Evolutionary conservation across 139 green algal genomes (phyloP).

Genomic region (Chlamydomonas sp.): DNA sequence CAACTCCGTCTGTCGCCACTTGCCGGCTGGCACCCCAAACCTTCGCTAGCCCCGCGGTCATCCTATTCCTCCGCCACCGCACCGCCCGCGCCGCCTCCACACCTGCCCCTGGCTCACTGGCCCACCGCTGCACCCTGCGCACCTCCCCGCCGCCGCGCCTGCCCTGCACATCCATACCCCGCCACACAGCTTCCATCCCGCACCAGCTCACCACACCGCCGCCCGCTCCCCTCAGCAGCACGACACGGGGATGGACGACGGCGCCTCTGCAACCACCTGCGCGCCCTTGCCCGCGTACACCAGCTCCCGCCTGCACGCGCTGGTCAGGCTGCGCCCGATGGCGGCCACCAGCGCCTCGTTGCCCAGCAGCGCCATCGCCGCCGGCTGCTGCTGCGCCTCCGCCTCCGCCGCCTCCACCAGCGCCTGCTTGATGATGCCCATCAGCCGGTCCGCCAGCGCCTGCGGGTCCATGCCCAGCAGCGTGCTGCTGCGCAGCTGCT

Average conservation of each 20-base stretch:
- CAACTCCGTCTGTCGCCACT: no score
- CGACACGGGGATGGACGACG: conserved; percentile 38
- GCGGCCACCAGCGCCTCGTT: conserved; percentile 1
- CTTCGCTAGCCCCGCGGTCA: no score
- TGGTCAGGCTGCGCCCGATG: conserved; percentile 38
- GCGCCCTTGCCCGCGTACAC: conserved; percentile 23
- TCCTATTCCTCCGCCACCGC: no score
- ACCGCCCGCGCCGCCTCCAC: no score
- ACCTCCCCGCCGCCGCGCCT: no score
- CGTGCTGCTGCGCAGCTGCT: neutral
- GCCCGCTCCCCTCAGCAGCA: conserved; percentile 40
- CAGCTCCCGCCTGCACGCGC: conserved; percentile 46
- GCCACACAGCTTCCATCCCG: no score
- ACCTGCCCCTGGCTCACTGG: no score
- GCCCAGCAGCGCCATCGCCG: no score
- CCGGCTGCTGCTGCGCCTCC: no score
- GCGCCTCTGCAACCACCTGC: conserved; percentile 26
- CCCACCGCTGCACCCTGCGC: no score
- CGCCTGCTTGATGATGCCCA: conserved; percentile 40
- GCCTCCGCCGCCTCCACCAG: neutral
- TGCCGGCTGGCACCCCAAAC: no score
- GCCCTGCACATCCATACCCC: no score
- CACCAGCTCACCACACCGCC: neutral
- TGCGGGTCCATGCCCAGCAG: conserved; percentile 21
- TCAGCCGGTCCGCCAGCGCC: conserved; percentile 30